Percentiles rank a stretch among this genome's conserved stretches.
Evolutionary conservation across 2,329 filamentous ascomycete species (phyloP).

Genomic region (Ceratocystiopsis minuta): DNA sequence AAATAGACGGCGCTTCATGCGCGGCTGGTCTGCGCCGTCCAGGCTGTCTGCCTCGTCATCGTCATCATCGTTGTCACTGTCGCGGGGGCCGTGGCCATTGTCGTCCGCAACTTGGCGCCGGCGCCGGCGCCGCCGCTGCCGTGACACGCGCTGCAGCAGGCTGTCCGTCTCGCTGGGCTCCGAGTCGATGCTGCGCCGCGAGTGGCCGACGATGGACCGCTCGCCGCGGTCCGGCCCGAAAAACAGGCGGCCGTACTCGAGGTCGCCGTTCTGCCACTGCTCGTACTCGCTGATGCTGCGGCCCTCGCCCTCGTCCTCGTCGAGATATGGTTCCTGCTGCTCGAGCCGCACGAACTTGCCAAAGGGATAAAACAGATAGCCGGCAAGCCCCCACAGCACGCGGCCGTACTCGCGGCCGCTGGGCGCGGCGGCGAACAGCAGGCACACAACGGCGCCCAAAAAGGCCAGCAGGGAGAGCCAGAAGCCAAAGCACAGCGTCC

Average conservation of each 20-base stretch:
- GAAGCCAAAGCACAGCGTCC: constrained; percentile 89
- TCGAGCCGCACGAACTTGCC: constrained; percentile 89
- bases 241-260: constrained; percentile 89
- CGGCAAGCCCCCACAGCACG: constrained; percentile 65
- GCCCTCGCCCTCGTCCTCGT: constrained; percentile 90
- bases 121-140: background rate
- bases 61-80: background rate
- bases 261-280: constrained; percentile 93
- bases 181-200: constrained; percentile 78
- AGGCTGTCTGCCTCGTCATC: background rate
- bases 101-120: background rate
- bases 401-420: constrained; percentile 75
- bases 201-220: constrained; percentile 68
- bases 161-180: constrained; percentile 72
- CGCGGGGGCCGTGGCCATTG: background rate
- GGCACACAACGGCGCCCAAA: constrained; percentile 58
- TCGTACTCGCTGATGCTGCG: constrained; percentile 97
- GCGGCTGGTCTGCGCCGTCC: constrained; percentile 16
- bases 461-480: constrained; percentile 73
- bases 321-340: constrained; percentile 81
- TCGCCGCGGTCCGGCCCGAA: constrained; percentile 61
- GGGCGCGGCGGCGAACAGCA: constrained; percentile 58
- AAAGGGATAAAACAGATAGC: constrained; percentile 89
- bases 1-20: constrained; percentile 70
- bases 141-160: constrained; percentile 47